Evolutionary conservation across 805 yeast species (phyloP).

Genomic region (Saccharomycopsis selenospora): DNA sequence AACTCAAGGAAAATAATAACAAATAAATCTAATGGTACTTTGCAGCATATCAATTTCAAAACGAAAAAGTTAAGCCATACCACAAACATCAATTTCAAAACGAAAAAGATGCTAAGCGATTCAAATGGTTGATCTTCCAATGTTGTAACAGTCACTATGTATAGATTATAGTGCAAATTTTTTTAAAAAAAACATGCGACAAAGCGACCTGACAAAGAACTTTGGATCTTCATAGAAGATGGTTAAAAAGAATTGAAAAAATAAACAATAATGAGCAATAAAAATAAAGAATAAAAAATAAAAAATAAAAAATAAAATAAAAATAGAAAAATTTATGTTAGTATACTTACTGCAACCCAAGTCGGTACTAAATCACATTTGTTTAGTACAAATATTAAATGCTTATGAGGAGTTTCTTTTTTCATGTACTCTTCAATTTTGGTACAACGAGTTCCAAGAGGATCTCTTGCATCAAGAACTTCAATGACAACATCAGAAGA

Average conservation of each 20-base stretch:
- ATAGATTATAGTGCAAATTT: slow-evolving; percentile 30
- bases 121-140: slow-evolving; percentile 73
- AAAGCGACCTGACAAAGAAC: slow-evolving; percentile 76
- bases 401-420: slow-evolving; percentile 95
- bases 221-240: no score
- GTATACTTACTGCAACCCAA: slow-evolving; percentile 95
- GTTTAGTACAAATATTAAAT: slow-evolving; percentile 86
- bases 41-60: slow-evolving; percentile 37
- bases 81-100: slow-evolving; percentile 36
- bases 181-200: slow-evolving; percentile 25
- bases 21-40: slow-evolving; percentile 36
- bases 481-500: slow-evolving; percentile 96
- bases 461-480: slow-evolving; percentile 96
- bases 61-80: slow-evolving; percentile 26
- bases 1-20: slow-evolving; percentile 36
- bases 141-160: slow-evolving; percentile 90
- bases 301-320: slow-evolving; percentile 11
- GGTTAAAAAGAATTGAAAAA: slow-evolving; percentile 18
- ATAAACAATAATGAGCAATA: slow-evolving; percentile 13
- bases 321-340: slow-evolving; percentile 9
- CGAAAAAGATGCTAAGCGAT: slow-evolving; percentile 45
- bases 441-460: slow-evolving; percentile 90
- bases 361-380: slow-evolving; percentile 98
- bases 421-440: slow-evolving; percentile 88
- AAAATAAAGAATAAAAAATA: slow-evolving; percentile 13